phyloP scores from a whole-genome alignment of 2,329 filamentous ascomycete genomes.

The Didymella segeticola region DNA sequence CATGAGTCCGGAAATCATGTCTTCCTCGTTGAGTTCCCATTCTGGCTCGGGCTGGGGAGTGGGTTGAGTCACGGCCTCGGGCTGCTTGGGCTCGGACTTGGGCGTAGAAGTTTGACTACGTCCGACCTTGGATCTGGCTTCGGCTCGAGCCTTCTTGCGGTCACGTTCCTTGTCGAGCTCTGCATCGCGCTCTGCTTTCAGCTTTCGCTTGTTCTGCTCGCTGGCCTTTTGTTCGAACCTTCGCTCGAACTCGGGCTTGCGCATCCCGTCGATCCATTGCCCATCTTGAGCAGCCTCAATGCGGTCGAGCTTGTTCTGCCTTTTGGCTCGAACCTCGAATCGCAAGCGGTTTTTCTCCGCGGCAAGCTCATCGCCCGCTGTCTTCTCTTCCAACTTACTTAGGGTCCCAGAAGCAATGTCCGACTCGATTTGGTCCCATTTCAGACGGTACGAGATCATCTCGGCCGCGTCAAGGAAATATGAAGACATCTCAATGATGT shows the following conservation, averaged over 20 bases:
- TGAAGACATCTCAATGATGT: not conserved
- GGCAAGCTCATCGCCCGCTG: not conserved
- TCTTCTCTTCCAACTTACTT: not conserved
- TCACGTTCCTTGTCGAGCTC: not conserved
- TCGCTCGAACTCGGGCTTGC: not conserved
- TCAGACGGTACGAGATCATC: not conserved
- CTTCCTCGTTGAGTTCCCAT: no score
- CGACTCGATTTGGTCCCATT: not conserved
- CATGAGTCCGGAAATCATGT: no score
- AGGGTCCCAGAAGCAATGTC: not conserved
- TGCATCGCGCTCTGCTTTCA: not conserved
- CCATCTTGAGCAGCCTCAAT: not conserved
- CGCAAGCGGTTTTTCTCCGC: not conserved
- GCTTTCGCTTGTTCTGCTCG: not conserved
- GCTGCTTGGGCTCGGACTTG: no score
- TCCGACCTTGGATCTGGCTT: not conserved
- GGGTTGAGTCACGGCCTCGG: no score
- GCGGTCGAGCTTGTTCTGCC: not conserved
- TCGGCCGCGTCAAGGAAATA: slow-evolving; percentile 3
- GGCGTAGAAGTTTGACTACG: not conserved
- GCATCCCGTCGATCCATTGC: not conserved
- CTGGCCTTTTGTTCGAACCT: not conserved
- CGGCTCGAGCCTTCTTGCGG: not conserved
- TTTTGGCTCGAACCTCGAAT: not conserved
- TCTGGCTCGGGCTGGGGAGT: no score